Evolutionary conservation across 1,284 basidiomycete genomes (phyloP).

Genomic region (Ustilago crameri): DNA sequence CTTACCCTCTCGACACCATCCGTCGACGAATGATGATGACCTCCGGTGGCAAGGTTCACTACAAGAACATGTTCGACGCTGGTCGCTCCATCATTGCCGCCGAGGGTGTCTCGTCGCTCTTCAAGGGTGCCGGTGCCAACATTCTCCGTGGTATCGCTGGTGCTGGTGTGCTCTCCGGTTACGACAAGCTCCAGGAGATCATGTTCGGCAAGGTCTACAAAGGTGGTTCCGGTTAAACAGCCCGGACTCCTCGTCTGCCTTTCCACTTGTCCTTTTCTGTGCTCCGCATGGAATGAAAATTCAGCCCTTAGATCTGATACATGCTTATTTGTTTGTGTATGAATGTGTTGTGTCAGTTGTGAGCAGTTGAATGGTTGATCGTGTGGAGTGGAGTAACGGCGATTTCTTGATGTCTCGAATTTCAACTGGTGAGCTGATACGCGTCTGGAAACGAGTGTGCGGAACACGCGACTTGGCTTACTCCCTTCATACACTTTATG

Average conservation of each 20-base stretch:
- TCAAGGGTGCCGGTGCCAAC: slow-evolving; percentile 84
- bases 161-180: slow-evolving; percentile 91
- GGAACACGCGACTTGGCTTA: not conserved
- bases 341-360: not conserved
- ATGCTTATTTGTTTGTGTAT: not conserved
- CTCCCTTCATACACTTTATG: not conserved
- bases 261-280: slow-evolving; percentile 18
- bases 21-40: slow-evolving; percentile 69
- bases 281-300: slow-evolving; percentile 40
- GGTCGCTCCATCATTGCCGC: slow-evolving; percentile 81
- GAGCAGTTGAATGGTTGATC: not conserved
- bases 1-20: slow-evolving; percentile 68
- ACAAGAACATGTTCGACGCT: slow-evolving; percentile 74
- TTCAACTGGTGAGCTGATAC: too few species aligned
- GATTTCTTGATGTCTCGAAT: too few species aligned
- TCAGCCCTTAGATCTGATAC: slow-evolving; percentile 42
- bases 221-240: slow-evolving; percentile 54
- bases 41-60: slow-evolving; percentile 66
- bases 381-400: not conserved
- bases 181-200: slow-evolving; percentile 81
- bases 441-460: too few species aligned
- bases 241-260: not conserved
- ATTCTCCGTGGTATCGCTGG: slow-evolving; percentile 98
- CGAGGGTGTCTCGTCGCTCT: slow-evolving; percentile 85
- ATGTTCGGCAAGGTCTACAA: slow-evolving; percentile 70